Evolutionary conservation across 805 yeast species (phyloP), one percentile per base, ranked within the genome.

Genomic region (Lachancea quebecensis): DNA sequence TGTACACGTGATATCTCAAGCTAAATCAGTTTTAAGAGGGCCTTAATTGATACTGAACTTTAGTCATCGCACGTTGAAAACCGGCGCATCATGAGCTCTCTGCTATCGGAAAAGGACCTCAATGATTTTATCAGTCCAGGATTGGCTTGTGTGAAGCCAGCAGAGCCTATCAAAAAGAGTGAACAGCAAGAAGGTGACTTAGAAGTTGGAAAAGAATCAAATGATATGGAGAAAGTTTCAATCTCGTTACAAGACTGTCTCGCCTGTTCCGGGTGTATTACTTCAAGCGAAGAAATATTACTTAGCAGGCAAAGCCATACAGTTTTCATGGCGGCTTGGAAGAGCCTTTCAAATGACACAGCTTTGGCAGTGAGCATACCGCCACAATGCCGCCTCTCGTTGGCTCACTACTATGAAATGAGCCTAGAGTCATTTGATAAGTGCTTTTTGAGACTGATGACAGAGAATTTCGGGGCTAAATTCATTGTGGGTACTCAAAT

Each of bases 181-280:
- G 39, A 41, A 9, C 21, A 38, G 16, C 43, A 49, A 1, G 42
- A 38, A 9, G 47, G 44, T 33, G 83, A 86, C 7, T 57, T 79
- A 9, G 90, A 86, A 54, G 89, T 88, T 2, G 77, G 82, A 5
- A 73, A 75, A 38, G 81, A 78, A 48, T 80, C 71, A 3, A 71
- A 73, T 31, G 68, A 70, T 15, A 68, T 88, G 6, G 74, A 82
- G 25, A 81, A 88, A 42, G 98, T 97, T 0, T 91, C 85, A 51
- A 91, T 93, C 39, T 84, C 93, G 1, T 67, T 93, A 41, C 82
- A 89, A 15, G 99, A 93, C 68, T 93, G 99, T 65, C 70, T 93
- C 44, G 99, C 99, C 0, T 93, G 99, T 60, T 81, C 95, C 8
- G 99, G 99, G 0, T 93, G 99, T 64, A 88, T 93, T 44, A 93